Percentiles rank a stretch among this genome's conserved stretches.
Conservation (phyloP, 331 rosid species). For the Ulmus americana region DNA sequence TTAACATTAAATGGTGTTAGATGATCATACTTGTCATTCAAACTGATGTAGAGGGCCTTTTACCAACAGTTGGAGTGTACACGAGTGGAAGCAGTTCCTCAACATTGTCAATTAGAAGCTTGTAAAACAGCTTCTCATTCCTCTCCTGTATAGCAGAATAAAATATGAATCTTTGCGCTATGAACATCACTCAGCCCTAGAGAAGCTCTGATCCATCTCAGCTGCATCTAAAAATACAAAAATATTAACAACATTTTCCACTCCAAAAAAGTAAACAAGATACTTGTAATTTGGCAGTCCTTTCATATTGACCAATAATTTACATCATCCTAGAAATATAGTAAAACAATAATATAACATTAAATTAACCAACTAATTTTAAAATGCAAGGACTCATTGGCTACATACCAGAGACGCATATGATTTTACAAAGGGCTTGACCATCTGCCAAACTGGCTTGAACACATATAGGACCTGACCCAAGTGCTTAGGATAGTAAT, state of each 20-base stretch:
- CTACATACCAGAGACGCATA: slow-evolving; percentile 74
- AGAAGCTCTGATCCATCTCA: no score
- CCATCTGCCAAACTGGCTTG: slow-evolving; percentile 79
- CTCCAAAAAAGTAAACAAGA: no score
- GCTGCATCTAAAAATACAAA: no score
- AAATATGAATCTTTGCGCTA: no score
- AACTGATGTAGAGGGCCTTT: slow-evolving; percentile 89
- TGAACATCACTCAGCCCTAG: no score
- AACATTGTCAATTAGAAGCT: slow-evolving; percentile 79
- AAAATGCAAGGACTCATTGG: background rate
- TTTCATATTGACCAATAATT: no score
- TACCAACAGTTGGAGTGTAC: slow-evolving; percentile 93
- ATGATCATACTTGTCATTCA: slow-evolving; percentile 65
- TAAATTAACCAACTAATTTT: no score
- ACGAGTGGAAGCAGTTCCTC: slow-evolving; percentile 95
- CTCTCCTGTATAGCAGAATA: slow-evolving; percentile 57
- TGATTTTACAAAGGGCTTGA: slow-evolving; percentile 70
- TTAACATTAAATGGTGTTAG: slow-evolving; percentile 17
- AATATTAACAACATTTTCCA: no score
- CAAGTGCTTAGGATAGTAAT: slow-evolving; percentile 76
- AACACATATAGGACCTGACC: slow-evolving; percentile 75
- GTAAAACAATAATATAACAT: no score
- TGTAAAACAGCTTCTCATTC: slow-evolving; percentile 82
- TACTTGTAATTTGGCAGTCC: no score
- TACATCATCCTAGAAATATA: no score